Evolutionary conservation across 1,139 yeast genomes (phyloP).

Genomic region (Diutina rugosa): DNA sequence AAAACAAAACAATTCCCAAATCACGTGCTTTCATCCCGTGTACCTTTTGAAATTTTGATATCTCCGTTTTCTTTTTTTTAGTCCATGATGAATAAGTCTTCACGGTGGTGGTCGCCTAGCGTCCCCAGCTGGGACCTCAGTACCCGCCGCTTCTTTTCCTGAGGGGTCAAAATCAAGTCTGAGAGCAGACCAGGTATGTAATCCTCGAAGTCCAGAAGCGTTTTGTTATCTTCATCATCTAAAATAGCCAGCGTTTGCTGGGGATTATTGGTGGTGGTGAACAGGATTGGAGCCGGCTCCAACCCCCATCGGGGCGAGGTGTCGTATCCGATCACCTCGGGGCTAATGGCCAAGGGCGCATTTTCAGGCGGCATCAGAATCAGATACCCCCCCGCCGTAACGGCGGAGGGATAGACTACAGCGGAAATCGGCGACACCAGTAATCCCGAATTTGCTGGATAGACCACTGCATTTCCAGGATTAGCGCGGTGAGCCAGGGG

Average conservation of each 20-base stretch:
- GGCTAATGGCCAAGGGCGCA: not conserved
- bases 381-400: not conserved
- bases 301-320: not conserved
- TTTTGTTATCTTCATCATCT: not conserved
- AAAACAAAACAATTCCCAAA: not conserved
- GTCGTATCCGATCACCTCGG: not conserved
- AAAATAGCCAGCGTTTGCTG: not conserved
- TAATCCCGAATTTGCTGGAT: not conserved
- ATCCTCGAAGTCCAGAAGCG: slow-evolving; percentile 37
- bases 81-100: slow-evolving; percentile 1
- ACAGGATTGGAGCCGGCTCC: not conserved
- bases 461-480: not conserved
- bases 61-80: not conserved
- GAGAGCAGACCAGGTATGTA: slow-evolving; percentile 66
- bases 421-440: not conserved
- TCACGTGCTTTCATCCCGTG: not conserved
- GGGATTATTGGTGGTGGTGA: not conserved
- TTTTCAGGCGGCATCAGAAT: not conserved
- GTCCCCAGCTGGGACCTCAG: slow-evolving; percentile 44
- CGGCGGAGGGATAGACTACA: not conserved
- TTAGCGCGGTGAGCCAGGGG: not conserved
- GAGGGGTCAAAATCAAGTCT: slow-evolving; percentile 63
- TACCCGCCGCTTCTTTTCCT: slow-evolving; percentile 54
- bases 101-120: slow-evolving; percentile 6
- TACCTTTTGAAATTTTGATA: not conserved